Conservation (phyloP, 2,329 filamentous ascomycete species). For the Colletotrichum liriopes region DNA sequence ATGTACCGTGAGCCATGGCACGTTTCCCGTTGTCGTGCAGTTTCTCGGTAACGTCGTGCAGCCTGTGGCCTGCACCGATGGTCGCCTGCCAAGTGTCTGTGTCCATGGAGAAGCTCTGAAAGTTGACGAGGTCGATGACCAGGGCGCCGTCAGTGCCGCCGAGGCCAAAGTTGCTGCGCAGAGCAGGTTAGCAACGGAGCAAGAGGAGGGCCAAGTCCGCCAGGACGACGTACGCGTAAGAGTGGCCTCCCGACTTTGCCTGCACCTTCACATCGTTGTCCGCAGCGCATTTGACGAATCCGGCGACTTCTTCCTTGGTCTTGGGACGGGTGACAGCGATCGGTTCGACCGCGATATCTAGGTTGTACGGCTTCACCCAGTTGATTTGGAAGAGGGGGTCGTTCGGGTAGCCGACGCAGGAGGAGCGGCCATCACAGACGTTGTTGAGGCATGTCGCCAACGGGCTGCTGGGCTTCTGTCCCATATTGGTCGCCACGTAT, state of each 20-base stretch:
- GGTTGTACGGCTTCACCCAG: slow-evolving; percentile 70
- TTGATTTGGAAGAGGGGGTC: slow-evolving; percentile 60
- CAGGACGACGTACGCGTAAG: slow-evolving; percentile 65
- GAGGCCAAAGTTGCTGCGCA: slow-evolving; percentile 57
- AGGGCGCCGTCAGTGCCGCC: slow-evolving; percentile 67
- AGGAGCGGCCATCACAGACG: slow-evolving; percentile 61
- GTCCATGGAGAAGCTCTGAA: slow-evolving; percentile 70
- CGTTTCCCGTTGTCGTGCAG: slow-evolving; percentile 67
- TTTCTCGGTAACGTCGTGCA: slow-evolving; percentile 66
- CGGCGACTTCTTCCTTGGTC: slow-evolving; percentile 68
- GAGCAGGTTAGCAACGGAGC: neutral
- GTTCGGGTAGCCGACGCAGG: slow-evolving; percentile 64
- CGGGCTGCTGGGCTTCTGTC: slow-evolving; percentile 57
- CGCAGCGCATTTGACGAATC: slow-evolving; percentile 71
- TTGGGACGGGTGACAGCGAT: slow-evolving; percentile 70
- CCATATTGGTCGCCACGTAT: slow-evolving; percentile 53
- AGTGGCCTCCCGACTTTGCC: slow-evolving; percentile 76
- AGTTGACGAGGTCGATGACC: slow-evolving; percentile 68
- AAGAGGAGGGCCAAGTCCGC: neutral
- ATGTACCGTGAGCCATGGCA: slow-evolving; percentile 74
- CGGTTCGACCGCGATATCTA: slow-evolving; percentile 66
- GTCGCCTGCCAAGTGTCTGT: slow-evolving; percentile 66
- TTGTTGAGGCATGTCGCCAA: slow-evolving; percentile 62
- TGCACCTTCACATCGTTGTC: slow-evolving; percentile 68
- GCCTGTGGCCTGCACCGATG: slow-evolving; percentile 68